Evolutionary conservation across 306 rosid species (phyloP), one percentile per base, ranked within the genome.

Genomic region (Vachellia collinsii): DNA sequence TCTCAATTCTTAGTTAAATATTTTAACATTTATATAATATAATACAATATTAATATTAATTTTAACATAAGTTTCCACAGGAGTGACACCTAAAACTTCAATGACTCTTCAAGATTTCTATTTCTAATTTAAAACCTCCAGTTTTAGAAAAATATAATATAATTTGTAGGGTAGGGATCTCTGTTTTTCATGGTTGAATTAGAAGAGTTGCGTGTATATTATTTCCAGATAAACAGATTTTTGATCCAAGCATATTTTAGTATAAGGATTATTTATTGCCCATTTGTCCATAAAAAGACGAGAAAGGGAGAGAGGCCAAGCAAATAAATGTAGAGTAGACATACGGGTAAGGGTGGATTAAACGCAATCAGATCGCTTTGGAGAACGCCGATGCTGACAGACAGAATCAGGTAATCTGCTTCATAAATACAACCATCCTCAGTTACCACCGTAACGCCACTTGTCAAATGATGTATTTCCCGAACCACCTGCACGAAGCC

Each of bases 361-460:
- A 95, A 91, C 70, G 91, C 80, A 85, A 95, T 86, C 78, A 95
- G 96, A 77, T 93, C 84, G 77, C 97, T 95, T 87, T 95, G 92
- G 79, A 95, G 99, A 76, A 95, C 99, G 36, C 99, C 99, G 62
- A 95, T 93, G 80, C 99, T 95, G 74, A 87, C 98, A 5, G 99
- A 93, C 84, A 91, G 85, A 90, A 95, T 80, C 61, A 95, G 87
- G 82, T 93, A 95, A 86, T 85, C 85, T 66, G 97, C 98, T 81
- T 90, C 90, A 87, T 89, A 90, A 83, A 87, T 79, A 78, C 77
- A 89, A 65, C 98, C 98, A 86, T 93, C 99, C 86, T 95, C 99
- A 72, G 98, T 93, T 88, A 7, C 84, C 75, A 93, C 98, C 65
- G 78, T 85, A 77, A 91, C 91, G 67, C 99, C 97, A 85, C 81